These are phyloP conservation scores for Penicillium chermesinum DNA, from an alignment of 495 filamentous ascomycete genomes.

Conservation along the genomic window DNA sequence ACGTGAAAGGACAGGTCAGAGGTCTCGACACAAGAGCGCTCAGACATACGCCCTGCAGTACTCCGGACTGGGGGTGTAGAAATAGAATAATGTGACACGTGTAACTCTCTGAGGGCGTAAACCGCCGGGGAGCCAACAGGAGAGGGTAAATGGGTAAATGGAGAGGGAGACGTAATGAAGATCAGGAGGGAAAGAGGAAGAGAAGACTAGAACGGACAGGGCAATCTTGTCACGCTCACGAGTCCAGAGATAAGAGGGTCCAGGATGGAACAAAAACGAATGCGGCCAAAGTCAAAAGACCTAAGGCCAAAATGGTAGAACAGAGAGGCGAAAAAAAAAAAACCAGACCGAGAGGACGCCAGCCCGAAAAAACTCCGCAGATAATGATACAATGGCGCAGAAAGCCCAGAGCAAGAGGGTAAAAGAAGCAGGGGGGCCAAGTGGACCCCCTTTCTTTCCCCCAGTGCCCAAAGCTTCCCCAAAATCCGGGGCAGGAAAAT, in stretches of 20 bases:
- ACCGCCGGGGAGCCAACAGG: conserved; percentile 3
- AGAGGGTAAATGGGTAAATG: not conserved
- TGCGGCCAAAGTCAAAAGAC: not conserved
- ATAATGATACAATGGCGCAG: conserved; percentile 19
- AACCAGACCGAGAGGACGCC: conserved; percentile 3
- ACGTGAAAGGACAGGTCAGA: conserved; percentile 3
- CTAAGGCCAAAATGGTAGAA: not conserved
- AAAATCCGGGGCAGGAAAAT: conserved; percentile 17
- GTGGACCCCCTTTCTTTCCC: conserved; percentile 8
- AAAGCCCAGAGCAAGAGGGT: not conserved
- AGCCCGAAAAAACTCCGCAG: conserved; percentile 10
- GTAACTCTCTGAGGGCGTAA: conserved; percentile 15
- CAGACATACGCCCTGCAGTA: conserved; percentile 8
- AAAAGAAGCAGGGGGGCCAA: conserved; percentile 2
- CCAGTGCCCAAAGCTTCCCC: conserved; percentile 3
- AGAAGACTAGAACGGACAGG: conserved; percentile 5
- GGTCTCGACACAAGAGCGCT: not conserved
- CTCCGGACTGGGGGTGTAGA: conserved; percentile 2
- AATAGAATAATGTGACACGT: conserved; percentile 19
- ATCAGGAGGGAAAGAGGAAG: not conserved
- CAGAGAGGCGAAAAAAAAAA: conserved; percentile 2
- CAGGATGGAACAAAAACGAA: not conserved
- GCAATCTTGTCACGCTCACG: not conserved
- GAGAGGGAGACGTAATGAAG: not conserved
- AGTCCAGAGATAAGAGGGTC: not conserved